Evolutionary conservation across 768 basidiomycete genomes (phyloP), one percentile per base, ranked within the genome.

Genomic region (Mycena floridula): DNA sequence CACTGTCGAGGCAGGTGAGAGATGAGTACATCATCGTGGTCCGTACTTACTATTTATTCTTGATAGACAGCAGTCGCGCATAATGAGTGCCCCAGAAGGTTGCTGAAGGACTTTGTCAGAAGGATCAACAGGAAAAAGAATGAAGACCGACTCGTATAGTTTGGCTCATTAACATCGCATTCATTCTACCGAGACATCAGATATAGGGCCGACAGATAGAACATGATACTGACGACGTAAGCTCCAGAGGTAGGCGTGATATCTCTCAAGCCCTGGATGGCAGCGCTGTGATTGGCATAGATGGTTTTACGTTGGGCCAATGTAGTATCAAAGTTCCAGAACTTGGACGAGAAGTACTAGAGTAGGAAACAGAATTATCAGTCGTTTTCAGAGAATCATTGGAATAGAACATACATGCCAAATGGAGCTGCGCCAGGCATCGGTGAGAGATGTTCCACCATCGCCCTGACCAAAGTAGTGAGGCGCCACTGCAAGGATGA

Each of bases 61-160:
- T 64, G 42, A 63, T 50, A 6, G 35, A 26, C 4, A 64, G 46
- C 6, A 64, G 50, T 26, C 45, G 45, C 13, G 42, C 38, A 43
- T 65, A 63, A 46, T 65, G 64, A 11, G 27, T 16, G 12, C 62
- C 64, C 64, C 64, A 65, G 46, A 56, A 64, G 18, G 63, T 48
- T 21, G 47, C 30, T n/a, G n/a, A n/a, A n/a, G n/a, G n/a, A n/a
- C n/a, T n/a, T n/a, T n/a, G n/a, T n/a, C n/a, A n/a, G n/a, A n/a
- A n/a, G n/a, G n/a, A n/a, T n/a, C n/a, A n/a, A n/a, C n/a, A n/a
- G n/a, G n/a, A n/a, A n/a, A n/a, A n/a, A n/a, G n/a, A n/a, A n/a
- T n/a, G n/a, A n/a, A n/a, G n/a, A n/a, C n/a, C n/a, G n/a, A n/a
- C n/a, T n/a, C n/a, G n/a, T 44, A 35, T 64, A 54, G 43, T 61